Conservation (phyloP, 2,329 filamentous ascomycete genomes). For the Aureobasidium sp. region DNA sequence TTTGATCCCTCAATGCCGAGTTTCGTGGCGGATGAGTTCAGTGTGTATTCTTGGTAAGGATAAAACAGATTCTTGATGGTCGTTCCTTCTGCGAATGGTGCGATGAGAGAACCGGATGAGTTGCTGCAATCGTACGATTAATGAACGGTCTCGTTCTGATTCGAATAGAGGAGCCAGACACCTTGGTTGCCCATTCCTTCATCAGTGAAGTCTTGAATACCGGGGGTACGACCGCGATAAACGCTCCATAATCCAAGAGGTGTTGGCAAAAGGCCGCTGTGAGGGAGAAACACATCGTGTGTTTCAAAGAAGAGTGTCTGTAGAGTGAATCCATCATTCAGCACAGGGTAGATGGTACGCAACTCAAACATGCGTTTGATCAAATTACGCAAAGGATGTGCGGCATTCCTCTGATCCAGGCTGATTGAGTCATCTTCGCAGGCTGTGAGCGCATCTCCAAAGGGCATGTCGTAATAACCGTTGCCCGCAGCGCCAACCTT, state of each 20-base stretch:
- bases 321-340: slow-evolving; percentile 52
- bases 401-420: slow-evolving; percentile 54
- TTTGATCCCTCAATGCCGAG: slow-evolving; percentile 41
- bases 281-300: slow-evolving; percentile 40
- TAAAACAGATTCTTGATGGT: slow-evolving; percentile 53
- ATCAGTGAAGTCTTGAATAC: slow-evolving; percentile 39
- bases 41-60: slow-evolving; percentile 47
- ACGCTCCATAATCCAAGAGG: slow-evolving; percentile 55
- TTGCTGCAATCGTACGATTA: slow-evolving; percentile 50
- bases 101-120: slow-evolving; percentile 40
- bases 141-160: slow-evolving; percentile 38
- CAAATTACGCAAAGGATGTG: slow-evolving; percentile 51
- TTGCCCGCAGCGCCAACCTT: slow-evolving; percentile 42
- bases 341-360: slow-evolving; percentile 44
- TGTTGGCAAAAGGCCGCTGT: slow-evolving; percentile 43
- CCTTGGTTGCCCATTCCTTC: slow-evolving; percentile 27
- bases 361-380: slow-evolving; percentile 55
- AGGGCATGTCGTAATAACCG: slow-evolving; percentile 47
- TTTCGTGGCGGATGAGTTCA: slow-evolving; percentile 37
- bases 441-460: slow-evolving; percentile 44
- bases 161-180: slow-evolving; percentile 46
- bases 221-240: slow-evolving; percentile 41
- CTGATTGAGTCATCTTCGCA: slow-evolving; percentile 49
- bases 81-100: slow-evolving; percentile 46
- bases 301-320: slow-evolving; percentile 50